Evolutionary conservation across 2,329 filamentous ascomycete genomes (phyloP).

Genomic region (Orbilia javanica): DNA sequence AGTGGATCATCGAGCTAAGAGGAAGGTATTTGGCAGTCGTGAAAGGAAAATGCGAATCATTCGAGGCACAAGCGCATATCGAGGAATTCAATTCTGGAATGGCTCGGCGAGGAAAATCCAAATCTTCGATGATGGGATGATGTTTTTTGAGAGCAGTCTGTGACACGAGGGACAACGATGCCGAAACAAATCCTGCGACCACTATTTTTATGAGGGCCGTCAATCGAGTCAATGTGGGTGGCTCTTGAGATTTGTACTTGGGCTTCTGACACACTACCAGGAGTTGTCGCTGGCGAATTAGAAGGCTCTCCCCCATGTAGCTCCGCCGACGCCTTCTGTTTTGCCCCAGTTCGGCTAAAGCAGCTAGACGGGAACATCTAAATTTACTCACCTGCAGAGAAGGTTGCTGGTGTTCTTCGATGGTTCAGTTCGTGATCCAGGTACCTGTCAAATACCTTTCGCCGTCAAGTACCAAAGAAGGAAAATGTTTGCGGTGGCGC

Average conservation of each 20-base stretch:
- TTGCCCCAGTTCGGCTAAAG: conserved; percentile 59
- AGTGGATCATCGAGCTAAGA: conserved; percentile 28
- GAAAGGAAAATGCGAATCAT: conserved; percentile 40
- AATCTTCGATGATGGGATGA: conserved; percentile 41
- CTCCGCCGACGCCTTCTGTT: conserved; percentile 56
- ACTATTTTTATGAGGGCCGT: conserved; percentile 53
- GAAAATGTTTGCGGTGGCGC: conserved; percentile 56
- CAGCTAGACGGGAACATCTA: conserved; percentile 58
- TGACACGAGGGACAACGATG: conserved; percentile 46
- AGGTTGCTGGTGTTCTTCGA: conserved; percentile 29
- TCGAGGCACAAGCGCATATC: conserved; percentile 41
- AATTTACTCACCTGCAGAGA: conserved; percentile 58
- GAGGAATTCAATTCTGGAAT: conserved; percentile 8
- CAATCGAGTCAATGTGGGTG: conserved; percentile 40
- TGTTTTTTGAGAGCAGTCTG: conserved; percentile 23
- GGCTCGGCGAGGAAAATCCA: conserved; percentile 13
- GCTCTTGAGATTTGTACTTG: conserved; percentile 50
- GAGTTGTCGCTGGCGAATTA: conserved; percentile 46
- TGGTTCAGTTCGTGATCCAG: conserved; percentile 22
- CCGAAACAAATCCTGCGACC: conserved; percentile 55
- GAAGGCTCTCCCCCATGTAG: conserved; percentile 45
- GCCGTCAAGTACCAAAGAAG: conserved; percentile 50
- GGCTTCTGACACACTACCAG: conserved; percentile 55
- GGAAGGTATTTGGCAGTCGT: conserved; percentile 30
- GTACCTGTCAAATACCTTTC: conserved; percentile 56